Percentiles rank a stretch among this genome's conserved stretches.
phyloP scores from a whole-genome alignment of 352 stramenopile species.

The Phytopythium ostracodes region DNA sequence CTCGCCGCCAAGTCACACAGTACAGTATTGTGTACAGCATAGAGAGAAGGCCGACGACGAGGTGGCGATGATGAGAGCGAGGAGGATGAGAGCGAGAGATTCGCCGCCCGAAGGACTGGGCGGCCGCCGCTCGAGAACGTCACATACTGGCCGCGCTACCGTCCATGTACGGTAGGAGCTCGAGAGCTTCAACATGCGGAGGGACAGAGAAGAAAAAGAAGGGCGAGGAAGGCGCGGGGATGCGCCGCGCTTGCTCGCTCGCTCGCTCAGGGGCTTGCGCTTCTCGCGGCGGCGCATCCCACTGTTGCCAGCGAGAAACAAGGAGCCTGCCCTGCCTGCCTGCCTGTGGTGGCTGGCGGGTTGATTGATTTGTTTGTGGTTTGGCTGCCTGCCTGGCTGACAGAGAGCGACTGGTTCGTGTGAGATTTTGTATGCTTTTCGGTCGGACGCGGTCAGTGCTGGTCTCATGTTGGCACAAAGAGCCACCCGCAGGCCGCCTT shows the following conservation, averaged over 20 bases:
- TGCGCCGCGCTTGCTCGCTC: neutral
- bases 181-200: neutral
- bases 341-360: neutral
- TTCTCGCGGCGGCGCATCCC: slow-evolving; percentile 1
- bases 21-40: neutral
- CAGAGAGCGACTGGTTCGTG: neutral
- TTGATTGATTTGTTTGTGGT: no score
- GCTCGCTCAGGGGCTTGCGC: slow-evolving; percentile 1
- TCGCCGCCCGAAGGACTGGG: no score
- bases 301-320: neutral
- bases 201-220: neutral
- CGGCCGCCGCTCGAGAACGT: neutral
- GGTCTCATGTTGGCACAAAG: no score
- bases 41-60: neutral
- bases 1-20: no score
- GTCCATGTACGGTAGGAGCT: no score
- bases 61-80: neutral
- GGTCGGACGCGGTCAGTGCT: no score
- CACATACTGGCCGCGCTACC: no score
- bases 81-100: neutral
- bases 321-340: neutral
- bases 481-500: no score
- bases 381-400: neutral
- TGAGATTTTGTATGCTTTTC: neutral
- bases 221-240: neutral